phyloP scores from a whole-genome alignment of 768 basidiomycete species.

The Mycena leptocephala region DNA sequence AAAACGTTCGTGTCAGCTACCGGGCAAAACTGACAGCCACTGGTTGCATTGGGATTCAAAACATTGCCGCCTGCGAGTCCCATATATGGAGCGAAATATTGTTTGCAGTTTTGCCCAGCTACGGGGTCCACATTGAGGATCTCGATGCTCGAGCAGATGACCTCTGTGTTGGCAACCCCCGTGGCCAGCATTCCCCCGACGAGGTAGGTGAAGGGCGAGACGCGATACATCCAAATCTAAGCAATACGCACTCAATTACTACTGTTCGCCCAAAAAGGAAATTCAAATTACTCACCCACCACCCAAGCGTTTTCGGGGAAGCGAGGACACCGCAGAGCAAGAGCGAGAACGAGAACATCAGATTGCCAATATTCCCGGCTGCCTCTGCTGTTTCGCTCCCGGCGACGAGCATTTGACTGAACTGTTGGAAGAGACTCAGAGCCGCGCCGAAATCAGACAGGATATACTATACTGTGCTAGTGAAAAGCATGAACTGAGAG shows the following conservation, averaged over 20 bases:
- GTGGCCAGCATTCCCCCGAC: conserved; percentile 49
- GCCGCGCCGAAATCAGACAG: too few relatives aligned
- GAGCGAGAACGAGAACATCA: conserved; percentile 58
- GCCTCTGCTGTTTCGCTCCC: conserved; percentile 54
- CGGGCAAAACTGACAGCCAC: conserved; percentile 74
- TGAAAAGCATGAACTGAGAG: conserved; percentile 56
- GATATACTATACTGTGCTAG: conserved; percentile 37
- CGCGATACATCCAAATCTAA: conserved; percentile 58
- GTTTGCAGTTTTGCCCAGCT: conserved; percentile 65
- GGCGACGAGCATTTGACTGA: conserved; percentile 54
- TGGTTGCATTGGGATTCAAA: conserved; percentile 66
- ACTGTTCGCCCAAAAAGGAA: background rate
- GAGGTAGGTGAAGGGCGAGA: conserved; percentile 54
- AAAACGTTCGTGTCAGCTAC: conserved; percentile 73
- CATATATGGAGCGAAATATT: conserved; percentile 70
- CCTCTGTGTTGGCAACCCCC: conserved; percentile 44
- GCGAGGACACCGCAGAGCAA: conserved; percentile 59
- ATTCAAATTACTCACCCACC: conserved; percentile 38
- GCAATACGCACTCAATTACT: background rate
- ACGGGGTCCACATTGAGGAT: conserved; percentile 69
- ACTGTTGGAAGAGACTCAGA: conserved; percentile 28
- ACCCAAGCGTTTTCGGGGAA: conserved; percentile 40
- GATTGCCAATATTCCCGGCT: conserved; percentile 57
- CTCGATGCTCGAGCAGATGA: conserved; percentile 70
- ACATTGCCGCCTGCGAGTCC: conserved; percentile 69